Conservation (phyloP, 106 monocot species). For the Phalaenopsis aphrodite region DNA sequence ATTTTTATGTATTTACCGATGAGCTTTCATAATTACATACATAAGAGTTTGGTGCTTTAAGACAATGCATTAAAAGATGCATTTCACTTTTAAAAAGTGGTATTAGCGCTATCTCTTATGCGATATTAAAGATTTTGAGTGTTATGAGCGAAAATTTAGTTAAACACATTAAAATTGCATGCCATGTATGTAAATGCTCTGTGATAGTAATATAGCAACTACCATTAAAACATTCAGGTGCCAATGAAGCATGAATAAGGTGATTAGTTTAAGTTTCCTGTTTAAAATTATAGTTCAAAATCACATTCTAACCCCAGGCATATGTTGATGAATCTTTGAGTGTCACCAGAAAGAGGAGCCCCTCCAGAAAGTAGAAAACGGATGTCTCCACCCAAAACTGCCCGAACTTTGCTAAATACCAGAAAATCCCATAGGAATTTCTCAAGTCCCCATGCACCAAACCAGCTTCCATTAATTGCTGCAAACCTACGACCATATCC, state of each 20-base stretch:
- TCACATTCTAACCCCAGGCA: conserved; percentile 76
- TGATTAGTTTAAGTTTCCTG: not conserved
- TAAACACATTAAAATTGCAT: too few species aligned
- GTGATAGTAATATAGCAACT: not conserved
- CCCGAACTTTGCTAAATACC: conserved; percentile 88
- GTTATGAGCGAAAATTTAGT: too few species aligned
- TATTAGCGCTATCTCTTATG: too few species aligned
- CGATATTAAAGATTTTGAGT: too few species aligned
- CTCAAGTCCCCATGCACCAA: conserved; percentile 97
- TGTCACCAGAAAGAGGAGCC: conserved; percentile 93
- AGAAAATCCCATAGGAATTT: conserved; percentile 82
- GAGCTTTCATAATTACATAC: too few species aligned
- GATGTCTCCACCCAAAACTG: conserved; percentile 75
- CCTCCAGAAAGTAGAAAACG: conserved; percentile 95
- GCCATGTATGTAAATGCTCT: too few species aligned
- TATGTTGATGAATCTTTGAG: conserved; percentile 98
- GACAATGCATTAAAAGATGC: too few species aligned
- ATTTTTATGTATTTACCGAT: too few species aligned
- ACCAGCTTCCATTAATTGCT: conserved; percentile 97
- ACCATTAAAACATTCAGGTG: not conserved
- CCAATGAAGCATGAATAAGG: not conserved
- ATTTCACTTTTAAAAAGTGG: too few species aligned
- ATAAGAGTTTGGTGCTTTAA: too few species aligned
- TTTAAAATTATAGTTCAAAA: not conserved
- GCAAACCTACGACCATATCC: conserved; percentile 75